Conservation (phyloP, 176 grass and related monocot species). For the Eremochloa ophiuroides region DNA sequence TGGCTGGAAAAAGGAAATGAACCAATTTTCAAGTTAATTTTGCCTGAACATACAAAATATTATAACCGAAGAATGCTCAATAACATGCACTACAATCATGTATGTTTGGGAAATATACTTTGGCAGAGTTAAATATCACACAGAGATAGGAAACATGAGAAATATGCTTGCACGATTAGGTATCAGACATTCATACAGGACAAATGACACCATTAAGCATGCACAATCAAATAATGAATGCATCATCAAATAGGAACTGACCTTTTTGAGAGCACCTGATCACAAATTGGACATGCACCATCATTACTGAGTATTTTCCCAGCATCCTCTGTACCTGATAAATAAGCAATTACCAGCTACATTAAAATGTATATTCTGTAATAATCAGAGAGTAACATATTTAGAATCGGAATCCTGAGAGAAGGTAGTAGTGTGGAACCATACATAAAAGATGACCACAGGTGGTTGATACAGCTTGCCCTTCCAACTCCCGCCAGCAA, state of each 20-base stretch:
- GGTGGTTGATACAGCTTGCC: slow-evolving; percentile 71
- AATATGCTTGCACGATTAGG: neutral
- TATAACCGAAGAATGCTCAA: neutral
- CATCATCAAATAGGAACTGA: neutral
- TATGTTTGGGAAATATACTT: neutral
- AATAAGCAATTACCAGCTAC: slow-evolving; percentile 8
- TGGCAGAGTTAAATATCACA: neutral
- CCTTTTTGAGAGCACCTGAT: slow-evolving; percentile 94
- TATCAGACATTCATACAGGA: neutral
- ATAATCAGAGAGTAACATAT: neutral
- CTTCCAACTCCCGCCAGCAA: slow-evolving; percentile 87
- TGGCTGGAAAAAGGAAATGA: slow-evolving; percentile 48
- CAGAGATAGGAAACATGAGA: neutral
- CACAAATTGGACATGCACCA: slow-evolving; percentile 81
- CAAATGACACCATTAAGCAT: neutral
- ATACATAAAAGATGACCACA: slow-evolving; percentile 93
- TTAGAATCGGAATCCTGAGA: neutral
- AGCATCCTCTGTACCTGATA: slow-evolving; percentile 77
- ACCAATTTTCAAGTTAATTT: slow-evolving; percentile 20
- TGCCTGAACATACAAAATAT: neutral
- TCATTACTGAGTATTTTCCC: slow-evolving; percentile 84
- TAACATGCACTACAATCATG: neutral
- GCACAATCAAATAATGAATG: slow-evolving; percentile 10
- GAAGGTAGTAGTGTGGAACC: slow-evolving; percentile 11
- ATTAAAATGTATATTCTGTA: slow-evolving; percentile 16